Evolutionary conservation across 305 asterid genomes (phyloP).

Genomic region (Fraxinus ornus): DNA sequence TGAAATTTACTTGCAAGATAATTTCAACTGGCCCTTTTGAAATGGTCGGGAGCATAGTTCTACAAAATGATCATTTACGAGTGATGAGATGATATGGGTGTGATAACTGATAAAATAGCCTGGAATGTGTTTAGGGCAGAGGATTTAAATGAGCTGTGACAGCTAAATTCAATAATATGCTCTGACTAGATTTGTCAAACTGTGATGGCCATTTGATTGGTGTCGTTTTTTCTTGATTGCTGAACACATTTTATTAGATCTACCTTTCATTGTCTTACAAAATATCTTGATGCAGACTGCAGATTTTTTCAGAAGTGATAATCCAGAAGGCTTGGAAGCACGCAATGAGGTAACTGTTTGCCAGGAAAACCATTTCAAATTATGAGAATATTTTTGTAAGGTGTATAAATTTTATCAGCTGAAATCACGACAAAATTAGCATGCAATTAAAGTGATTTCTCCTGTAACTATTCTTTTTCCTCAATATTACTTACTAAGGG

Average conservation of each 20-base stretch:
- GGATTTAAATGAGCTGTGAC: background rate
- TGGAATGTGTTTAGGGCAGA: background rate
- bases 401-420: background rate
- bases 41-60: background rate
- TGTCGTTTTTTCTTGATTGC: constrained; percentile 19
- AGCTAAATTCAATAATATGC: constrained; percentile 3
- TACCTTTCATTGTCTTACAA: constrained; percentile 19
- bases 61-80: background rate
- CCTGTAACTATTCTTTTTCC: constrained; percentile 20
- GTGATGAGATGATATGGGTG: background rate
- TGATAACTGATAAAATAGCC: background rate
- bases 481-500: background rate
- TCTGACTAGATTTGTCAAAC: constrained; percentile 1
- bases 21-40: background rate
- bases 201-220: background rate
- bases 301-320: constrained; percentile 96
- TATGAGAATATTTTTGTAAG: background rate
- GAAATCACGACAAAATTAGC: constrained; percentile 2
- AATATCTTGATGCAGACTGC: constrained; percentile 64
- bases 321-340: constrained; percentile 96
- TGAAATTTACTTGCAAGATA: background rate
- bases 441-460: constrained; percentile 15
- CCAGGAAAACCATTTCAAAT: constrained; percentile 5
- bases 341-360: constrained; percentile 81
- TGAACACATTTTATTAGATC: constrained; percentile 6